Evolutionary conservation across 352 stramenopile genomes (phyloP), one percentile per base, ranked within the genome.

Genomic region (Phytophthora aleatoria): DNA sequence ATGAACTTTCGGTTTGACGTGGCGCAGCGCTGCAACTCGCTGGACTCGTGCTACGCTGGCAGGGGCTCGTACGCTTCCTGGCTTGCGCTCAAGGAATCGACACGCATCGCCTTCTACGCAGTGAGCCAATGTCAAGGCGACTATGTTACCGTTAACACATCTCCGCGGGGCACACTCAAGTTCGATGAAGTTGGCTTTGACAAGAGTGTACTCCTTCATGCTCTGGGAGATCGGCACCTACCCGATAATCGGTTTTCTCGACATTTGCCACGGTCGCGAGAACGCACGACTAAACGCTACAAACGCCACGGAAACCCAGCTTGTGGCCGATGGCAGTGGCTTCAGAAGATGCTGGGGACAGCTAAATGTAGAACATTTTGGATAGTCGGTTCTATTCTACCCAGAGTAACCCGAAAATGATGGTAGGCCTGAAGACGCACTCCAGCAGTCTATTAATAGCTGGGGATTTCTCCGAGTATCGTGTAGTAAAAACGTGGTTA

Each of bases 201-300:
- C 48, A 58, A 58, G 49, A 45, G 57, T 65, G 31, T 58, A 51
- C n/a, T 58, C 39, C 6, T 53, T 64, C 39, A 39, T 57, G 57
- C 27, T n/a, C 43, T 28, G 35, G 55, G 55, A 53, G 24, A 48
- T 9, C 3, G 44, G 12, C 12, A 38, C 5, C 15, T 39, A 27
- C 26, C 36, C 50, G 24, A 35, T 35, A 13, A 33, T 24, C 3
- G 43, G 26, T 1, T 50, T 50, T 13, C 26, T 50, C 12, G 43
- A 50, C 26, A 35, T 50, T 26, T 50, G 43, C 26, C 43, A 50
- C 26, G 10, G 20, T 5, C 10, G 10, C 20, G 42, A 48, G 42
- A 33, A 44, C 16, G 10, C 26, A 6, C 20, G 13, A 28, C 15
- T 57, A n/a, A 45, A 44, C 12, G 3, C 15, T 8, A 48, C 24